Conservation (phyloP, 768 basidiomycete genomes). For the Gymnopilus junonius region DNA sequence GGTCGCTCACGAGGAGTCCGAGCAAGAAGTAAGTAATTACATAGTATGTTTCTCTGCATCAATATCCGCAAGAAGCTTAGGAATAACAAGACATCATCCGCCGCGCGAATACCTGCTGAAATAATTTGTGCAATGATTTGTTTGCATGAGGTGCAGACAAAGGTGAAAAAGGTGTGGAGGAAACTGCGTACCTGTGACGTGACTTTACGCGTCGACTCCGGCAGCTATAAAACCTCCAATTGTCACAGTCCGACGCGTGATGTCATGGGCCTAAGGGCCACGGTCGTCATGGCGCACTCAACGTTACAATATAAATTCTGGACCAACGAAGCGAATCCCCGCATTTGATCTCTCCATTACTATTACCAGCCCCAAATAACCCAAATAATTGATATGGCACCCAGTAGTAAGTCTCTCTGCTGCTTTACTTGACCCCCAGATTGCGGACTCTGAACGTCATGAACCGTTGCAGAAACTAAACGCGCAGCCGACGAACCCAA, state of each 20-base stretch:
- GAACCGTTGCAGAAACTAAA: conserved; percentile 12
- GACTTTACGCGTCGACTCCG: conserved; percentile 8
- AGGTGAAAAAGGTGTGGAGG: too few relatives aligned
- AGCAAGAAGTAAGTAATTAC: too few relatives aligned
- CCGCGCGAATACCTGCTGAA: too few relatives aligned
- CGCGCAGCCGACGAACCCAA: conserved; percentile 14
- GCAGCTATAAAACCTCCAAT: background rate
- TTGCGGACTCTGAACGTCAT: background rate
- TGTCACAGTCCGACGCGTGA: conserved; percentile 20
- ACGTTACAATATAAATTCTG: background rate
- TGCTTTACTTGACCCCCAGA: too few relatives aligned
- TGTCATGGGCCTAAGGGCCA: conserved; percentile 16
- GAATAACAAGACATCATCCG: background rate
- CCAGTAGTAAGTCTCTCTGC: background rate
- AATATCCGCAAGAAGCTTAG: too few relatives aligned
- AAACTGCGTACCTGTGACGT: conserved; percentile 9
- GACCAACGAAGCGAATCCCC: too few relatives aligned
- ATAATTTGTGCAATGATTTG: too few relatives aligned
- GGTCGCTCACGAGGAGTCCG: too few relatives aligned
- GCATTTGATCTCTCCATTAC: background rate
- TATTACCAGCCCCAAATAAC: background rate
- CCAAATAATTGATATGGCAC: conserved; percentile 15
- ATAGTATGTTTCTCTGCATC: too few relatives aligned
- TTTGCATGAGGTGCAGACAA: too few relatives aligned
- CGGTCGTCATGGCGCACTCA: conserved; percentile 16